Percentiles rank a stretch among this genome's conserved stretches.
These are phyloP conservation scores for Hanseniaspora uvarum DNA, from an alignment of 1,139 yeast species.

Conservation along the genomic window DNA sequence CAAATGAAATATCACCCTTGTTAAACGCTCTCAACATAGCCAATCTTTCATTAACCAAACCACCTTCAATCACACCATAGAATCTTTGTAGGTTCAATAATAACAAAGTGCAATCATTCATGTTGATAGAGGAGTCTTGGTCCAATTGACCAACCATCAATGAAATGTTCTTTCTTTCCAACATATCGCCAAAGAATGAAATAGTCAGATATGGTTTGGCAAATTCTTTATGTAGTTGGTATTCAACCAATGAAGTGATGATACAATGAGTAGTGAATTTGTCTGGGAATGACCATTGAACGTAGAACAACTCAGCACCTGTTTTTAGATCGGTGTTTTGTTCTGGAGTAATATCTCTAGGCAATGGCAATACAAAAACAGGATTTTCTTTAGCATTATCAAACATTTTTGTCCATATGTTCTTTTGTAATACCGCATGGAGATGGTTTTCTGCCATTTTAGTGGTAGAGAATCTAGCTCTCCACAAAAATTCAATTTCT, in stretches of 20 bases:
- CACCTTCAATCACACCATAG: conserved; percentile 57
- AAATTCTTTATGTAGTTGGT: conserved; percentile 77
- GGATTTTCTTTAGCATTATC: conserved; percentile 66
- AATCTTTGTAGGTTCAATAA: conserved; percentile 77
- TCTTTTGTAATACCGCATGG: conserved; percentile 51
- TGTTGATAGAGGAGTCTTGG: conserved; percentile 49
- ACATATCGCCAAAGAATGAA: conserved; percentile 74
- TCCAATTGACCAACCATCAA: conserved; percentile 85
- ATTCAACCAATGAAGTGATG: conserved; percentile 86
- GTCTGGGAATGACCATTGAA: conserved; percentile 90
- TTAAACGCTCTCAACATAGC: conserved; percentile 59
- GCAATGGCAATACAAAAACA: conserved; percentile 61
- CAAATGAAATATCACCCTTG: conserved; percentile 52
- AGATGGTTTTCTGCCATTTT: conserved; percentile 43
- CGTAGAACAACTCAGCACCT: conserved; percentile 74
- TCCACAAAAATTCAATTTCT: conserved; percentile 80
- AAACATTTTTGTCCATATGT: conserved; percentile 51
- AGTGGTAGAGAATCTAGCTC: conserved; percentile 60
- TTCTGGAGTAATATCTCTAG: conserved; percentile 33
- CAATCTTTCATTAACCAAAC: conserved; percentile 41
- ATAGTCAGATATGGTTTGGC: conserved; percentile 93
- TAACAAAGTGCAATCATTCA: conserved; percentile 65
- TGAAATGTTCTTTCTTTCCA: conserved; percentile 51
- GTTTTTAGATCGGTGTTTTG: conserved; percentile 12
- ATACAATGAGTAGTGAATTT: conserved; percentile 78